Conservation (phyloP, 257 asterid genomes). For the Solanum lycopersicoides region DNA sequence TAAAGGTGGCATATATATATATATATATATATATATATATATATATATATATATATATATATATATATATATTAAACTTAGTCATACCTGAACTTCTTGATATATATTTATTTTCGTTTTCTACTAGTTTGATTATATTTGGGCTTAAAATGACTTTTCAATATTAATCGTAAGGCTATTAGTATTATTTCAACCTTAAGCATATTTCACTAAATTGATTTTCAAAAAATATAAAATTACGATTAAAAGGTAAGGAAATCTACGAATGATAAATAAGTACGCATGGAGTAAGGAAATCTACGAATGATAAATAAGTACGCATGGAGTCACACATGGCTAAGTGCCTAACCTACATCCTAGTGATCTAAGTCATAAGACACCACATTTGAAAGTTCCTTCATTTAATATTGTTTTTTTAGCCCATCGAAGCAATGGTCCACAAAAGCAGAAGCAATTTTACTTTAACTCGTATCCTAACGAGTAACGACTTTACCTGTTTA, state of each 20-base stretch:
- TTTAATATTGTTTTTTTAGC: neutral
- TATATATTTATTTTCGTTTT: too few species aligned
- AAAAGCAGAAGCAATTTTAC: constrained; percentile 25
- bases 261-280: neutral
- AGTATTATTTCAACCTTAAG: too few species aligned
- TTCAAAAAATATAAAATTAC: too few species aligned
- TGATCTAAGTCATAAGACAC: neutral
- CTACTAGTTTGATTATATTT: too few species aligned
- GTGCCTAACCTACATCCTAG: constrained; percentile 11
- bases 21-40: too few species aligned
- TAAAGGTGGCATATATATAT: too few species aligned
- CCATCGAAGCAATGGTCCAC: constrained; percentile 37
- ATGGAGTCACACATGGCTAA: neutral
- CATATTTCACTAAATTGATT: too few species aligned
- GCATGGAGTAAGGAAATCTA: neutral
- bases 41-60: too few species aligned
- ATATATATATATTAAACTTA: too few species aligned
- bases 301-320: neutral
- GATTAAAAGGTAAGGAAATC: too few species aligned
- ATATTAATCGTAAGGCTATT: too few species aligned
- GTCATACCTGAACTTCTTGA: neutral
- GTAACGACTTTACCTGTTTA: constrained; percentile 56
- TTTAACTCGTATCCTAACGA: constrained; percentile 8
- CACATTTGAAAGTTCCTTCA: neutral
- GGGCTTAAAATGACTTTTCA: neutral